Conservation (phyloP, 768 basidiomycete genomes). For the Holtermanniella nyarrowii region DNA sequence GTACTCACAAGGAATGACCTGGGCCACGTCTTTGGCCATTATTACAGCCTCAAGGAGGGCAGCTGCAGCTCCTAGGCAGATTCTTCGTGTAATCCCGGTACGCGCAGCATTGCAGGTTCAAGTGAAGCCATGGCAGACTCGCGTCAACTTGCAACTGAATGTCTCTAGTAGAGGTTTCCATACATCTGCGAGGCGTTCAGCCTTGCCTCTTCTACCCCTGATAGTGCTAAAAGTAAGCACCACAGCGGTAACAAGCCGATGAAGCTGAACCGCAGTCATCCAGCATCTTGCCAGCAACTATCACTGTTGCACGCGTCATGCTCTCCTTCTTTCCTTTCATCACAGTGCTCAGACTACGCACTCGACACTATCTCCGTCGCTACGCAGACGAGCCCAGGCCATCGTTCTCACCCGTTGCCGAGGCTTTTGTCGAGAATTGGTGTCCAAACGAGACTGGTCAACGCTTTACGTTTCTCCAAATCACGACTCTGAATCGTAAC, state of each 20-base stretch:
- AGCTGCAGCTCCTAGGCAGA: neutral
- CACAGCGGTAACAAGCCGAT: neutral
- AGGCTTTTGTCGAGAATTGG: conserved; percentile 34
- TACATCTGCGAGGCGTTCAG: conserved; percentile 18
- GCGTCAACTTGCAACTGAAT: too few relatives aligned
- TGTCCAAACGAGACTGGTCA: conserved; percentile 24
- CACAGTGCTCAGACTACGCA: conserved; percentile 14
- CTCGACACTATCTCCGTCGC: neutral
- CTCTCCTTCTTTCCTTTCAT: conserved; percentile 35
- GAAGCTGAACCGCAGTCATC: conserved; percentile 17
- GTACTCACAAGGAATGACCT: too few relatives aligned
- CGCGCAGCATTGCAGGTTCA: too few relatives aligned
- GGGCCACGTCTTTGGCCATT: neutral
- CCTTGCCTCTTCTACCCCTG: conserved; percentile 26
- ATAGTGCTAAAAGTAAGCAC: conserved; percentile 26
- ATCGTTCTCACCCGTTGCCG: conserved; percentile 12
- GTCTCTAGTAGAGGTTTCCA: too few relatives aligned
- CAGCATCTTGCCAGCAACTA: conserved; percentile 23
- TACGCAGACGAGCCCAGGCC: conserved; percentile 3
- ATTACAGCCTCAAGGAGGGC: neutral
- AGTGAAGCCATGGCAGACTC: too few relatives aligned
- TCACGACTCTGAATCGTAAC: neutral
- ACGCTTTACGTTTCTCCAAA: conserved; percentile 6
- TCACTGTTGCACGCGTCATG: conserved; percentile 29
- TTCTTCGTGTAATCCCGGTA: too few relatives aligned